Percentiles rank a stretch among this genome's conserved stretches.
Conservation (phyloP, 2,329 filamentous ascomycete species). For the Spiromastix sp. region DNA sequence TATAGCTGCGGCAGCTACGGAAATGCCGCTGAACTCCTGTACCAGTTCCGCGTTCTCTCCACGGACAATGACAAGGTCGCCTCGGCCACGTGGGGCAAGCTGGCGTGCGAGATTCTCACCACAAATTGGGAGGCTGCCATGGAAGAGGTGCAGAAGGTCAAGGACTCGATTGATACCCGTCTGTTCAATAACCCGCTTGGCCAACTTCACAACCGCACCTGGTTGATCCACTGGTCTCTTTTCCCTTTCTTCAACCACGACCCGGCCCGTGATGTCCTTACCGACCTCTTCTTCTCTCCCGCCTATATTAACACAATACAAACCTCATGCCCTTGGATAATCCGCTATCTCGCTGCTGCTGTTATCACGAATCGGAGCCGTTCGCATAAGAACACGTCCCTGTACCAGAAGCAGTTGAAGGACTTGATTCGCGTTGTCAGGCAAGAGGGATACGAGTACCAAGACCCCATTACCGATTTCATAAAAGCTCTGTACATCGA, state of each 20-base stretch:
- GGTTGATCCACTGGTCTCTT: slow-evolving; percentile 95
- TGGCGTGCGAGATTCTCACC: slow-evolving; percentile 89
- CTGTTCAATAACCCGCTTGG: slow-evolving; percentile 94
- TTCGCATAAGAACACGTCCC: slow-evolving; percentile 62
- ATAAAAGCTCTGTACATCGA: slow-evolving; percentile 91
- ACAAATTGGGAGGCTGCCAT: slow-evolving; percentile 91
- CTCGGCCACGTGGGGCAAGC: slow-evolving; percentile 93
- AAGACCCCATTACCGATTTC: slow-evolving; percentile 90
- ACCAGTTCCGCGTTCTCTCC: slow-evolving; percentile 94
- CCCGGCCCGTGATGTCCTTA: slow-evolving; percentile 74
- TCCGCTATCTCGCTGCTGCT: slow-evolving; percentile 85
- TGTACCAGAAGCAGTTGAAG: slow-evolving; percentile 98
- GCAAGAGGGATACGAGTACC: slow-evolving; percentile 97
- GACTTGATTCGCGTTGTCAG: slow-evolving; percentile 90
- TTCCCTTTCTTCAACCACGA: slow-evolving; percentile 99
- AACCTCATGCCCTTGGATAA: slow-evolving; percentile 91
- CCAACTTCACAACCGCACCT: slow-evolving; percentile 91
- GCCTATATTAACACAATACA: slow-evolving; percentile 99
- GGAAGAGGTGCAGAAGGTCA: slow-evolving; percentile 82
- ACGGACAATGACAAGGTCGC: slow-evolving; percentile 98
- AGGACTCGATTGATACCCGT: slow-evolving; percentile 85
- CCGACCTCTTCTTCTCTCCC: slow-evolving; percentile 94
- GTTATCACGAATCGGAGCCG: slow-evolving; percentile 89
- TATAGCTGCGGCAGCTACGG: slow-evolving; percentile 95
- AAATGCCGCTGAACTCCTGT: slow-evolving; percentile 82